Percentiles rank a stretch among this genome's conserved stretches.
These are phyloP conservation scores for Diutina scorzettiae DNA, from an alignment of 1,139 yeast species.

Conservation along the genomic window DNA sequence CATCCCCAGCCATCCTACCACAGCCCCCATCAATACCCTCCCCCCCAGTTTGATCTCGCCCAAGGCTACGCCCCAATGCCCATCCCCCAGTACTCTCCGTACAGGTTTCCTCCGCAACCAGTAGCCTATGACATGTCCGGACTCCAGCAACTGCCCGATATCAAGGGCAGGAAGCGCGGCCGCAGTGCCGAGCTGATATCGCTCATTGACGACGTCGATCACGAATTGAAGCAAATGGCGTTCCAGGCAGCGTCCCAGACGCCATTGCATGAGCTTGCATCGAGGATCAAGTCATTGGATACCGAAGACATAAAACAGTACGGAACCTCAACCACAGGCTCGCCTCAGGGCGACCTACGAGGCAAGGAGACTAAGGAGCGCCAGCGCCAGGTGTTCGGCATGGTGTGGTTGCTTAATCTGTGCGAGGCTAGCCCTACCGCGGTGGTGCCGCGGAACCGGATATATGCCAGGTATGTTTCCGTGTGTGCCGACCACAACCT, in stretches of 20 bases:
- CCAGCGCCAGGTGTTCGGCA: slow-evolving; percentile 67
- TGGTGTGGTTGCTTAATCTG: slow-evolving; percentile 65
- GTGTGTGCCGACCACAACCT: slow-evolving; percentile 56
- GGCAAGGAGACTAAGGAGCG: slow-evolving; percentile 31
- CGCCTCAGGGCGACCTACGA: slow-evolving; percentile 7
- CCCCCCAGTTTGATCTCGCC: neutral
- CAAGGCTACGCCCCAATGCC: neutral
- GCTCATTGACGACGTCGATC: slow-evolving; percentile 1
- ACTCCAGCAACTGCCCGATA: neutral
- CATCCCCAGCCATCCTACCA: neutral
- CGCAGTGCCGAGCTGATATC: neutral
- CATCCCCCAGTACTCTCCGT: neutral
- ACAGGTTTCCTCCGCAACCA: slow-evolving; percentile 4
- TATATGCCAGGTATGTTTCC: slow-evolving; percentile 70
- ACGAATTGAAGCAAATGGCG: slow-evolving; percentile 5
- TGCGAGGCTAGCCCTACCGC: slow-evolving; percentile 57
- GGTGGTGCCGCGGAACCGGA: slow-evolving; percentile 73
- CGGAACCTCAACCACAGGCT: slow-evolving; percentile 3
- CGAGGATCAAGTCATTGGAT: slow-evolving; percentile 36
- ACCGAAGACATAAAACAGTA: slow-evolving; percentile 13
- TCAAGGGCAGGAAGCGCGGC: neutral
- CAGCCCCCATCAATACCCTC: neutral
- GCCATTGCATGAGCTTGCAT: slow-evolving; percentile 41
- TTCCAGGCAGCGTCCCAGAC: slow-evolving; percentile 17
- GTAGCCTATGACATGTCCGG: neutral